Evolutionary conservation across 1,139 yeast genomes (phyloP).

Genomic region (Arxiozyma bovina): DNA sequence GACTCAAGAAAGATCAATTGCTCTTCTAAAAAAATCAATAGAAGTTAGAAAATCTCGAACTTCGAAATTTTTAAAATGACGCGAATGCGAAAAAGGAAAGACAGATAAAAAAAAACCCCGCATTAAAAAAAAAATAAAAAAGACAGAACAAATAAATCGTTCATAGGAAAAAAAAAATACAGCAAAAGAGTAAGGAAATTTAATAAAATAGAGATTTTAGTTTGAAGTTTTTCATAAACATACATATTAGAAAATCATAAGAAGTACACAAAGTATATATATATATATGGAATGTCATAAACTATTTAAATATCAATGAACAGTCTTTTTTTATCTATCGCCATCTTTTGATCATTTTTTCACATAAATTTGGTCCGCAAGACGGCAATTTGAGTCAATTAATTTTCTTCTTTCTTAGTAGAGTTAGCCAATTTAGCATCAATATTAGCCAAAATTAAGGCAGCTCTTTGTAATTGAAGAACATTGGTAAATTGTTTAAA

Average conservation of each 20-base stretch:
- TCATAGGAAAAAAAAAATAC: slow-evolving; percentile 1
- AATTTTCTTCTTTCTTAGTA: slow-evolving; percentile 3
- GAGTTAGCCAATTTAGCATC: slow-evolving; percentile 56
- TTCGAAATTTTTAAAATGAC: neutral
- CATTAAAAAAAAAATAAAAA: neutral
- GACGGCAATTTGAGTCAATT: neutral
- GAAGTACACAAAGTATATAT: no score
- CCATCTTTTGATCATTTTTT: no score
- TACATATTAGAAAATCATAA: no score
- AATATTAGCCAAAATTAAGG: slow-evolving; percentile 63
- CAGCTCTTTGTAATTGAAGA: slow-evolving; percentile 81
- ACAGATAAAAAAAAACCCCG: neutral
- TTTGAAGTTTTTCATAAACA: neutral
- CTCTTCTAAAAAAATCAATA: neutral
- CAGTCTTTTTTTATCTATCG: neutral
- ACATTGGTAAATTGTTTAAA: slow-evolving; percentile 89
- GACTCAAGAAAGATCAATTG: neutral
- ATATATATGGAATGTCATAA: neutral
- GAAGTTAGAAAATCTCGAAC: neutral
- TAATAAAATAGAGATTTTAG: no score
- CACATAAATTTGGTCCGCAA: neutral
- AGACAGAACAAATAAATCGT: neutral
- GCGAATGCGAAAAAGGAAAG: neutral
- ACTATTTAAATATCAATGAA: no score
- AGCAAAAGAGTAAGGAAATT: neutral